These are phyloP conservation scores for Fusarium foetens DNA, from an alignment of 2,329 filamentous ascomycete genomes.

Conservation along the genomic window DNA sequence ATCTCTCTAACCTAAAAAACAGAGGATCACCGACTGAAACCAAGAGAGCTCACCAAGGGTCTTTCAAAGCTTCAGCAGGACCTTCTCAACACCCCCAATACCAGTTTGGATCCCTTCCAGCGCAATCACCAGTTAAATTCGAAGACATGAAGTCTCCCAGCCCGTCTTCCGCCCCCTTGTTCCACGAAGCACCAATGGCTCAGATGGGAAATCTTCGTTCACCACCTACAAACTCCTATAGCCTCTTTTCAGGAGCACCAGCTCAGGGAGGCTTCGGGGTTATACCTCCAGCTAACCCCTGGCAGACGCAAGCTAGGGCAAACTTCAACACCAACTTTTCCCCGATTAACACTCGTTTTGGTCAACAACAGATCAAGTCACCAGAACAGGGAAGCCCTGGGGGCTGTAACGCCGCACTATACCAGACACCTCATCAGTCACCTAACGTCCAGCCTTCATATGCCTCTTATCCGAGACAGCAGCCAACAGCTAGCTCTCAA, in stretches of 20 bases:
- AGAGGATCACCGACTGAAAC: neutral
- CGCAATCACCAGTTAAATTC: neutral
- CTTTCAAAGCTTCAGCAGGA: neutral
- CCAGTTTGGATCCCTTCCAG: neutral
- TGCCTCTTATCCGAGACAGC: neutral
- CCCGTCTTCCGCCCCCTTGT: neutral
- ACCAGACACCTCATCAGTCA: neutral
- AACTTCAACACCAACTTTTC: conserved; percentile 1
- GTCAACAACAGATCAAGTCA: neutral
- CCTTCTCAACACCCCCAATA: neutral
- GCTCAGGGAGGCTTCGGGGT: neutral
- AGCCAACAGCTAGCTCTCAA: neutral
- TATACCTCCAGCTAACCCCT: neutral
- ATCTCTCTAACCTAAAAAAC: neutral
- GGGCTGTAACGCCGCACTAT: neutral
- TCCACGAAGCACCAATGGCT: neutral
- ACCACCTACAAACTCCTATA: neutral
- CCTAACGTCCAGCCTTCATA: neutral
- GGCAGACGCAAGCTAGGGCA: neutral
- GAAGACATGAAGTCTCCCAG: neutral
- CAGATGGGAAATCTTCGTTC: conserved; percentile 2
- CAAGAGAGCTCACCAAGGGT: conserved; percentile 2
- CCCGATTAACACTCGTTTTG: conserved; percentile 7
- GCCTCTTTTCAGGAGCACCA: neutral
- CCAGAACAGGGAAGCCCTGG: neutral